Conservation (phyloP, 1,284 basidiomycete genomes). For the Fomitiporia mediterranea region DNA sequence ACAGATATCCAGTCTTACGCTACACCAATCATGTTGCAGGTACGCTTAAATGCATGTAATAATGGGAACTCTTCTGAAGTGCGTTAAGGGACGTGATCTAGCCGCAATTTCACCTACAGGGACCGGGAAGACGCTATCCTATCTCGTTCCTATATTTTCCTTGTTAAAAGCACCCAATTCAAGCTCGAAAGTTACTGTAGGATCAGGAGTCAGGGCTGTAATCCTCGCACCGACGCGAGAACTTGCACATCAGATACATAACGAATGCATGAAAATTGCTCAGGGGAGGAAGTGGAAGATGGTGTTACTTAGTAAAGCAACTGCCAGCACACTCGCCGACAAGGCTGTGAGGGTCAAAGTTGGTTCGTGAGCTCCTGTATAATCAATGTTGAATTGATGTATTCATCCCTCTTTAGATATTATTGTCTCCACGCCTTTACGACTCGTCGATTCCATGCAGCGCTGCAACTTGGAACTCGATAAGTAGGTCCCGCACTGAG, state of each 20-base stretch:
- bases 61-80: slow-evolving; percentile 4
- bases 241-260: slow-evolving; percentile 94
- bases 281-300: slow-evolving; percentile 82
- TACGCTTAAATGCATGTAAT: slow-evolving; percentile 29
- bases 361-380: slow-evolving; percentile 37
- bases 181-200: slow-evolving; percentile 40
- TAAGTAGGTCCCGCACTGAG: slow-evolving; percentile 51
- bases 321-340: slow-evolving; percentile 66
- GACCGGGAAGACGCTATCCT: slow-evolving; percentile 90
- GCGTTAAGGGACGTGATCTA: slow-evolving; percentile 54
- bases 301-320: slow-evolving; percentile 82
- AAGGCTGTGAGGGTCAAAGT: slow-evolving; percentile 68
- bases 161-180: slow-evolving; percentile 59
- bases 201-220: slow-evolving; percentile 69
- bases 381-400: neutral
- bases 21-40: slow-evolving; percentile 70
- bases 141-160: slow-evolving; percentile 78
- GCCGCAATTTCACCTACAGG: slow-evolving; percentile 93
- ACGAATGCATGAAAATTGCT: slow-evolving; percentile 83
- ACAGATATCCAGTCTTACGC: slow-evolving; percentile 74
- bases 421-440: slow-evolving; percentile 77
- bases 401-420: slow-evolving; percentile 48
- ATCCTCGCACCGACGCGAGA: slow-evolving; percentile 93
- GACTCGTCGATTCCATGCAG: slow-evolving; percentile 72
- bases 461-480: slow-evolving; percentile 60